A percentile compares a stretch with the other conserved stretches of the same genome.
These are phyloP conservation scores for Leccinum longicurvipes DNA, from an alignment of 768 basidiomycete genomes.

Conservation along the genomic window DNA sequence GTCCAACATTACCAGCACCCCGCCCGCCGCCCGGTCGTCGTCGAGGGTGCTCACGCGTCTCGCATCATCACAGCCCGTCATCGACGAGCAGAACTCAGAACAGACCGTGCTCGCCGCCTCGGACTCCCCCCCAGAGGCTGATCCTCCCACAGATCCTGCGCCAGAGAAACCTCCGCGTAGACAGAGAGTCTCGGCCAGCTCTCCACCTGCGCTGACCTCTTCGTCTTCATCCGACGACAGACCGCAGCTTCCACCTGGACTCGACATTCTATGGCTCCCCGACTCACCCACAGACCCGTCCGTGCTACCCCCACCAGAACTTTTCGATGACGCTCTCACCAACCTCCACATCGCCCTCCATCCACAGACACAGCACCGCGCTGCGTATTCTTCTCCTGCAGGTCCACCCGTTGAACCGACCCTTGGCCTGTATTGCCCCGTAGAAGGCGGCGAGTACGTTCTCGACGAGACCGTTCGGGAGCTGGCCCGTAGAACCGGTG, in stretches of 20 bases:
- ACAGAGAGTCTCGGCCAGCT: slow-evolving; percentile 8
- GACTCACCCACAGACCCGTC: slow-evolving; percentile 26
- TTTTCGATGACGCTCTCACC: slow-evolving; percentile 72
- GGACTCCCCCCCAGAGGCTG: slow-evolving; percentile 27
- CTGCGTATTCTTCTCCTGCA: slow-evolving; percentile 52
- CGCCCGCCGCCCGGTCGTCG: no score
- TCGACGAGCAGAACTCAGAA: slow-evolving; percentile 14
- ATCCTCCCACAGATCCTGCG: slow-evolving; percentile 16
- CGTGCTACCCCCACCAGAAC: slow-evolving; percentile 65
- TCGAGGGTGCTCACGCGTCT: slow-evolving; percentile 24
- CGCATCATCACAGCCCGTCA: slow-evolving; percentile 19
- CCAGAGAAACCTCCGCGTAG: slow-evolving; percentile 27
- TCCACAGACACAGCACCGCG: slow-evolving; percentile 76
- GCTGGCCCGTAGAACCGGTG: slow-evolving; percentile 65
- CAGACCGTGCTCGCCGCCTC: slow-evolving; percentile 5
- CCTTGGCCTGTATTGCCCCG: slow-evolving; percentile 79
- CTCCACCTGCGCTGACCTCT: background rate
- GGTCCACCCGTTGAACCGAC: slow-evolving; percentile 71
- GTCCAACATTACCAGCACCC: no score
- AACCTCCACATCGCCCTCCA: slow-evolving; percentile 76
- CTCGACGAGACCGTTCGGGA: slow-evolving; percentile 77
- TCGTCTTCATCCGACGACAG: slow-evolving; percentile 22
- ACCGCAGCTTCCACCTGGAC: slow-evolving; percentile 50
- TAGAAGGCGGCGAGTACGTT: slow-evolving; percentile 79
- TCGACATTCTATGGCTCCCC: slow-evolving; percentile 67